Percentiles rank a stretch among this genome's conserved stretches.
phyloP scores from a whole-genome alignment of 2,329 filamentous ascomycete genomes.

The Botrytis galanthina region DNA sequence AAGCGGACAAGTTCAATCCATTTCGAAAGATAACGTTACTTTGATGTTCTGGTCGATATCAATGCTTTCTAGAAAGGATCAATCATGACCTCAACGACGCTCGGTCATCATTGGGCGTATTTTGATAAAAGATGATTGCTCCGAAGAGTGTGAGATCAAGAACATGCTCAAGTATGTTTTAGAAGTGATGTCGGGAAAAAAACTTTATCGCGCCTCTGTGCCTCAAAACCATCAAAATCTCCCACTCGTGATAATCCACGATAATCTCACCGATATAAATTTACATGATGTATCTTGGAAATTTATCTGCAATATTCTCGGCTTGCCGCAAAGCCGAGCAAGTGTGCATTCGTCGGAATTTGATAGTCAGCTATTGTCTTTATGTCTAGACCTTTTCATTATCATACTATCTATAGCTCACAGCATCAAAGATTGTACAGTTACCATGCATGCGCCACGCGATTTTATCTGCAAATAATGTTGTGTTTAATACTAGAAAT shows the following conservation, averaged over 20 bases:
- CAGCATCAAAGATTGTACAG: background rate
- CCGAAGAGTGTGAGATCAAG: background rate
- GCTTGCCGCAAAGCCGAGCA: background rate
- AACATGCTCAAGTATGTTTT: background rate
- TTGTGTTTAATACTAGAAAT: background rate
- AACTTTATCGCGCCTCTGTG: background rate
- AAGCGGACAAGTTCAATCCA: background rate
- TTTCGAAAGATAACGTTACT: background rate
- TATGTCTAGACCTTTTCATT: background rate
- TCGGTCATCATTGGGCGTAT: background rate
- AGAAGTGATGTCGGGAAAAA: background rate
- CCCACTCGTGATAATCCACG: background rate
- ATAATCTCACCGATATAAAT: background rate
- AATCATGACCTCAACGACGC: background rate
- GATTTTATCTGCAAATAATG: conserved; percentile 3
- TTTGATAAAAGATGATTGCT: background rate
- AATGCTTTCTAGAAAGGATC: background rate
- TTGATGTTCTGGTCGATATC: background rate
- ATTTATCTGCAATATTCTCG: background rate
- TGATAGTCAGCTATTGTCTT: background rate
- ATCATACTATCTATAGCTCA: background rate
- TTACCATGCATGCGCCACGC: conserved; percentile 13
- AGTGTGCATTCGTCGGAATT: background rate
- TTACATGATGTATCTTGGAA: background rate
- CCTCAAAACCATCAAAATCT: background rate